Conservation (phyloP, 305 asterid genomes). For the Salvia sclarea region DNA sequence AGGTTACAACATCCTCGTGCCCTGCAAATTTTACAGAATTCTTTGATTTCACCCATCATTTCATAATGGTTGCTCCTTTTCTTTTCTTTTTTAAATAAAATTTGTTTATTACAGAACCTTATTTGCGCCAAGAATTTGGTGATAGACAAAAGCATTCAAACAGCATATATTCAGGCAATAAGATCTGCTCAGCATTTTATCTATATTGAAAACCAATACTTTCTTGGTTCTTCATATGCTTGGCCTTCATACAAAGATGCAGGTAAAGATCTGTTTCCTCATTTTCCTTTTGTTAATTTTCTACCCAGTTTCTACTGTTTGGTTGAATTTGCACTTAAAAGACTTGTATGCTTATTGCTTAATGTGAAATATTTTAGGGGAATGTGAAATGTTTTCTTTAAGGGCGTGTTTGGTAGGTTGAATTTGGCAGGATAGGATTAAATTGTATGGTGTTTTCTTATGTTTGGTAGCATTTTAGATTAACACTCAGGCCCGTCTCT, state of each 20-base stretch:
- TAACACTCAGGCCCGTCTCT: too few relatives aligned
- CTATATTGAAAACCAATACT: constrained; percentile 88
- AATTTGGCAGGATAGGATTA: too few relatives aligned
- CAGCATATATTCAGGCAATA: constrained; percentile 85
- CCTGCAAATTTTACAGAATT: neutral
- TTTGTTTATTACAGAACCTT: constrained; percentile 59
- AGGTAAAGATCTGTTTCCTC: constrained; percentile 46
- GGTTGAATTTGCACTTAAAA: neutral
- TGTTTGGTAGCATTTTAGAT: too few relatives aligned
- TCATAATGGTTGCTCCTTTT: neutral
- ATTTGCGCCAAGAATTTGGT: constrained; percentile 64
- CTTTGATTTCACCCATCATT: constrained; percentile 5
- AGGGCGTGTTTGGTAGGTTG: too few relatives aligned
- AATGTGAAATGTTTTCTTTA: too few relatives aligned
- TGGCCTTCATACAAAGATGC: constrained; percentile 88
- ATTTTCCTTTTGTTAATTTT: constrained; percentile 8
- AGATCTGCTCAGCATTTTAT: constrained; percentile 89
- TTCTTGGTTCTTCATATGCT: constrained; percentile 89
- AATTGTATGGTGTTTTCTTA: too few relatives aligned
- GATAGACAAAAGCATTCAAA: constrained; percentile 81
- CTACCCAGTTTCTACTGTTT: constrained; percentile 13
- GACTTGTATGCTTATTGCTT: neutral
- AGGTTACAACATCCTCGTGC: constrained; percentile 50
- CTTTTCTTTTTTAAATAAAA: neutral
- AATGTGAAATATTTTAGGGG: too few relatives aligned